Conservation (phyloP, 129 eudicot species). For the Sambucus nigra region DNA sequence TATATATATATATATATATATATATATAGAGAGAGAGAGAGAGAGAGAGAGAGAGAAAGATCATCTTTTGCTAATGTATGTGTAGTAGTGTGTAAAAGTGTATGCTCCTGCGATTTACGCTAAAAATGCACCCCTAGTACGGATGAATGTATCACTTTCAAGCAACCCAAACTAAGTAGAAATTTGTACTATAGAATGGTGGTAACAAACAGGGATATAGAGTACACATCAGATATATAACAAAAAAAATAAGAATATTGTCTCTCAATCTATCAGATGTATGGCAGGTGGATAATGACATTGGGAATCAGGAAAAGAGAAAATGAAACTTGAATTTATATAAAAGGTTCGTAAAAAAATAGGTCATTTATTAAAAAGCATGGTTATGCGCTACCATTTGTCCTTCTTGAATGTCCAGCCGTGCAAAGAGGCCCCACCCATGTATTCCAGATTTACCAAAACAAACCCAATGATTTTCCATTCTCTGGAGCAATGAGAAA, state of each 20-base stretch:
- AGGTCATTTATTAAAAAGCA: not conserved
- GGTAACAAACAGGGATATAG: no score
- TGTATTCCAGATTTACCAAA: conserved; percentile 90
- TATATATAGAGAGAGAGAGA: no score
- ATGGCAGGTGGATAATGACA: not conserved
- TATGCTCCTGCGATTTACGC: no score
- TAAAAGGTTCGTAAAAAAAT: not conserved
- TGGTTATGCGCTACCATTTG: conserved; percentile 48
- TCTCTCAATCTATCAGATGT: not conserved
- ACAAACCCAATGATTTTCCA: conserved; percentile 61
- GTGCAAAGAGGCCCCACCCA: conserved; percentile 97
- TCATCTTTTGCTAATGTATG: no score
- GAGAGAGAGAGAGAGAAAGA: no score
- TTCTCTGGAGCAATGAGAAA: conserved; percentile 32
- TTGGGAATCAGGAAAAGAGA: no score
- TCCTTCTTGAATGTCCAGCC: conserved; percentile 72
- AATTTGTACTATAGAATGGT: not conserved
- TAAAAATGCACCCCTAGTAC: not conserved
- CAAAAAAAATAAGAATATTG: not conserved
- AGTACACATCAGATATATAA: no score
- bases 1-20: no score
- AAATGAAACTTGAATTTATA: no score
- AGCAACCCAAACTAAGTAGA: not conserved
- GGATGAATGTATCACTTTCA: not conserved
- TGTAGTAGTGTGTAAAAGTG: no score